phyloP scores from a whole-genome alignment of 495 filamentous ascomycete species.

The Xylaria bambusicola region DNA sequence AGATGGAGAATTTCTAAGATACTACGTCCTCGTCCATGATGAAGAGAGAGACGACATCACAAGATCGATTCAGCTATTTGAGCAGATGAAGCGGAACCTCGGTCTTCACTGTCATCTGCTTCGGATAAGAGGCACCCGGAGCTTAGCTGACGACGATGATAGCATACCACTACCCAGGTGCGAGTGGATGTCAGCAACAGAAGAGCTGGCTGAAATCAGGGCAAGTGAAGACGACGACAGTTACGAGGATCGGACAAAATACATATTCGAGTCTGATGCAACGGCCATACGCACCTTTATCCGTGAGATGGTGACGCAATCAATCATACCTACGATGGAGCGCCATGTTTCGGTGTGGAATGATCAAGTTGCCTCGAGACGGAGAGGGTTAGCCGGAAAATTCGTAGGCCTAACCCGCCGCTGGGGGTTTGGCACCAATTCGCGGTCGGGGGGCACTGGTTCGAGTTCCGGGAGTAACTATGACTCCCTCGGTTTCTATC shows the following conservation, averaged over 20 bases:
- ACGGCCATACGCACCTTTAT: slow-evolving; percentile 84
- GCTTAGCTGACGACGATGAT: slow-evolving; percentile 90
- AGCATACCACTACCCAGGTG: slow-evolving; percentile 74
- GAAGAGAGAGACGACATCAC: slow-evolving; percentile 91
- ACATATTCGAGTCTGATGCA: slow-evolving; percentile 88
- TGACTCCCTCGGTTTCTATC: slow-evolving; percentile 78
- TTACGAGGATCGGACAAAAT: slow-evolving; percentile 69
- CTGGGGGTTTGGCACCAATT: slow-evolving; percentile 71
- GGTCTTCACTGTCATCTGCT: slow-evolving; percentile 94
- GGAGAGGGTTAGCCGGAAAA: slow-evolving; percentile 82
- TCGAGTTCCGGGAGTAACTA: slow-evolving; percentile 66
- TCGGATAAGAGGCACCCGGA: slow-evolving; percentile 77
- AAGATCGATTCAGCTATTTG: slow-evolving; percentile 84
- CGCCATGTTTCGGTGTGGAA: slow-evolving; percentile 89
- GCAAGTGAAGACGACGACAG: slow-evolving; percentile 60
- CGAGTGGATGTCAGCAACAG: slow-evolving; percentile 86
- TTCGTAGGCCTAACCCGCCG: slow-evolving; percentile 91
- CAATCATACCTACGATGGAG: slow-evolving; percentile 93
- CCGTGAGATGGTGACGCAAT: slow-evolving; percentile 90
- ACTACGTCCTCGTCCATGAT: slow-evolving; percentile 97
- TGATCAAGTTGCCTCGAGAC: slow-evolving; percentile 89
- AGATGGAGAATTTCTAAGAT: slow-evolving; percentile 83
- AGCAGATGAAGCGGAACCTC: slow-evolving; percentile 97
- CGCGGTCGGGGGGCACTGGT: slow-evolving; percentile 44
- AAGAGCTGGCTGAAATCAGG: slow-evolving; percentile 75